Evolutionary conservation across 495 filamentous ascomycete species (phyloP).

Genomic region (Aspergillus saccharolyticus): DNA sequence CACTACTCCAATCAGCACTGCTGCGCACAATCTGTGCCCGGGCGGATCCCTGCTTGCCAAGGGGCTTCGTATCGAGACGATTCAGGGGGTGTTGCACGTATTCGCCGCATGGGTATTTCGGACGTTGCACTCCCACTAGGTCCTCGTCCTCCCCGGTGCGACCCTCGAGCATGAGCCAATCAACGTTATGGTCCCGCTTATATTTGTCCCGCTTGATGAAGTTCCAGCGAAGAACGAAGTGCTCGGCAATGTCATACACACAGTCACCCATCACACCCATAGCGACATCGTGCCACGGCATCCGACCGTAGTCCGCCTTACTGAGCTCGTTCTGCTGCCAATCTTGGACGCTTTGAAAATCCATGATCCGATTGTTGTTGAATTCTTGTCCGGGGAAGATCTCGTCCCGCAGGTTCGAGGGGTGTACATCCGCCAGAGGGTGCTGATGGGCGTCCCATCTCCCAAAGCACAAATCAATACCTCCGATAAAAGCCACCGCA

Average conservation of each 20-base stretch:
- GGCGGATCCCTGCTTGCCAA: slow-evolving; percentile 62
- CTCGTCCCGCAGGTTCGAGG: slow-evolving; percentile 72
- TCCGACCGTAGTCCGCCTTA: slow-evolving; percentile 86
- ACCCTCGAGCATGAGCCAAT: slow-evolving; percentile 81
- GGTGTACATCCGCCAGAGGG: slow-evolving; percentile 80
- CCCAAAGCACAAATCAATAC: slow-evolving; percentile 93
- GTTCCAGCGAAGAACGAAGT: slow-evolving; percentile 95
- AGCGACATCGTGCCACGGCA: slow-evolving; percentile 97
- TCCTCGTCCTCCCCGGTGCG: slow-evolving; percentile 75
- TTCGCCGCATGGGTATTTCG: slow-evolving; percentile 77
- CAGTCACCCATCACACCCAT: slow-evolving; percentile 86
- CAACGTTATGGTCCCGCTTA: slow-evolving; percentile 72
- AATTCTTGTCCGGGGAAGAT: slow-evolving; percentile 95
- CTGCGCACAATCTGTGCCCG: slow-evolving; percentile 81
- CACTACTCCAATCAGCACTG: slow-evolving; percentile 92
- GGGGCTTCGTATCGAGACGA: slow-evolving; percentile 50
- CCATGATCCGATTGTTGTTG: slow-evolving; percentile 93
- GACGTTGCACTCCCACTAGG: slow-evolving; percentile 78
- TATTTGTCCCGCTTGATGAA: slow-evolving; percentile 97
- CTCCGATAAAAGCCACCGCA: slow-evolving; percentile 82
- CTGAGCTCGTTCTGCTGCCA: slow-evolving; percentile 92
- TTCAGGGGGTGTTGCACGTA: slow-evolving; percentile 78
- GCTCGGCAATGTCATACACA: slow-evolving; percentile 92
- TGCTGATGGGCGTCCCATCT: slow-evolving; percentile 88
- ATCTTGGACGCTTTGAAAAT: slow-evolving; percentile 84